Conservation (phyloP, 805 yeast species). For the Starmerella apis region DNA sequence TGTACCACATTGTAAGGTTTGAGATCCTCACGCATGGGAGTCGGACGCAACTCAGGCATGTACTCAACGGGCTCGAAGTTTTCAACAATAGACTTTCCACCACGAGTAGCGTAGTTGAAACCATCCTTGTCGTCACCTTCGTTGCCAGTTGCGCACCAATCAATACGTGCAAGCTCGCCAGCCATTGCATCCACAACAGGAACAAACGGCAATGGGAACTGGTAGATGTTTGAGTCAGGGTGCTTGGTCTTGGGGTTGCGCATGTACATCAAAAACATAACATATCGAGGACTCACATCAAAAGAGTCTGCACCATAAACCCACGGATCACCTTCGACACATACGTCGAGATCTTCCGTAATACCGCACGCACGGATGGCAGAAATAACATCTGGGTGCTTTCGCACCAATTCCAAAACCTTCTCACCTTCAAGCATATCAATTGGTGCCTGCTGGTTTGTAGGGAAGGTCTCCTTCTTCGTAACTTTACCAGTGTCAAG, state of each 20-base stretch:
- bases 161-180: conserved; percentile 55
- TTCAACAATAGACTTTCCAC: conserved; percentile 46
- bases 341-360: conserved; percentile 16
- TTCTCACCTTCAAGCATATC: conserved; percentile 40
- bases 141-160: conserved; percentile 57
- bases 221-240: conserved; percentile 44
- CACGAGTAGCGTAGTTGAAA: conserved; percentile 47
- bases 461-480: conserved; percentile 44
- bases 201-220: conserved; percentile 59
- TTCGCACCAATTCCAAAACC: conserved; percentile 23
- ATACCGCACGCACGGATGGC: conserved; percentile 76
- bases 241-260: conserved; percentile 46
- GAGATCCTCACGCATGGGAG: conserved; percentile 44
- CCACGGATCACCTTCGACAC: conserved; percentile 38
- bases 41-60: conserved; percentile 56
- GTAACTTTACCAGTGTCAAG: conserved; percentile 52
- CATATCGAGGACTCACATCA: conserved; percentile 30
- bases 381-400: conserved; percentile 82
- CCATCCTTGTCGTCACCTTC: conserved; percentile 52
- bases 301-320: conserved; percentile 71
- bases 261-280: conserved; percentile 66
- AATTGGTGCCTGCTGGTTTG: conserved; percentile 59
- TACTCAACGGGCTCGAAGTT: conserved; percentile 55
- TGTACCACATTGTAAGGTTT: conserved; percentile 70
- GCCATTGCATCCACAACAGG: conserved; percentile 60